Evolutionary conservation across 345 rosid genomes (phyloP), one percentile per base, ranked within the genome.

Genomic region (Diplotaxis tenuifolia): DNA sequence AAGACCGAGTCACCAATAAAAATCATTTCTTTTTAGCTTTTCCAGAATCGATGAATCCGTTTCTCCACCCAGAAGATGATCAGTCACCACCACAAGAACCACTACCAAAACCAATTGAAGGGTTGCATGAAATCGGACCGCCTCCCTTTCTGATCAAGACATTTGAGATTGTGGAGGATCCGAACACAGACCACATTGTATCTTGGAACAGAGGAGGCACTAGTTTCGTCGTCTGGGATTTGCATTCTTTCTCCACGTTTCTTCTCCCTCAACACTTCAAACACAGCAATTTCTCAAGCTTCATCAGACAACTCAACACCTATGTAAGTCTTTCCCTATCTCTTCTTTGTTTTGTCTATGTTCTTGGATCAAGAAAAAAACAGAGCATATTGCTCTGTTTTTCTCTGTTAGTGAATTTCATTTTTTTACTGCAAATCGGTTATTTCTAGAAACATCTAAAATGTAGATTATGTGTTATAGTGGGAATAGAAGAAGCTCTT

Each of bases 61-160:
- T 42, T 62, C 7, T 53, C 3, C n/a, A 15, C 18, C 61, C 2
- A 8, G 66, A 69, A 55, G n/a, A 3, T 19, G 29, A 56, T 31
- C 22, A 36, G 28, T 5, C 55, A 8, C 28, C n/a, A 1, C 15
- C 31, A n/a, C n/a, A n/a, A n/a, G n/a, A n/a, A n/a, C n/a, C n/a
- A 27, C 61, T 27, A 20, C 58, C 82, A 19, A 4, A 9, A 65
- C 97, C 98, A 29, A 70, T 84, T 74, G 96, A 91, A 67, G 93
- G 95, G 3, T 87, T 94, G 7, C 85, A 88, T 52, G 98, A 94
- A 31, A 22, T 79, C 5, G 98, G 91, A 9, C 95, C 97, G 9
- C 89, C 97, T 38, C 97, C 98, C 12, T 94, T 94, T 74, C 83
- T 94, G 34, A 78, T 86, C 15, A 94, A 94, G 81, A 87, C 98